Evolutionary conservation across 148 eudicot genomes (phyloP), one percentile per base, ranked within the genome.

Genomic region (Chenopodium berlandieri): DNA sequence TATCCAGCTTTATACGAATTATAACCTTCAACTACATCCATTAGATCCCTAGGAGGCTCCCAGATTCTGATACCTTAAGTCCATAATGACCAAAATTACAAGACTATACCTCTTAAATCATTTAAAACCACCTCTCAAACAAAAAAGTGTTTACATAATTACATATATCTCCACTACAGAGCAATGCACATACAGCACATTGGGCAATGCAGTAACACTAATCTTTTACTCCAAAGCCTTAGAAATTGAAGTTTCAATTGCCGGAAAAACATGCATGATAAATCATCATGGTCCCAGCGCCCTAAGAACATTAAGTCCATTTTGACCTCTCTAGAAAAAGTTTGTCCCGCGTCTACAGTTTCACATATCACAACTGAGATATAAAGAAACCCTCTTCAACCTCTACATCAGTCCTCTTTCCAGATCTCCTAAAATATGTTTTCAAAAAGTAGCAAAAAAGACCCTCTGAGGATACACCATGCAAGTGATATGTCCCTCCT

Each of bases 21-120:
- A 40, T 40, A 62, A 62, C 34, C 72, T 30, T 68, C 72, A 68
- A 68, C 72, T 12, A 68, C 46, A 68, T 16, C 44, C 72, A 68
- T 68, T 2, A 9, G 16, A 71, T 71, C 74, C 44, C 44, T 40
- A 40, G 44, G 7, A 65, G 68, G 68, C 4, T n/a, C 30, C 23
- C 13, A 11, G 0, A 65, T 19, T 65, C 31, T 65, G 30, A 65
- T 7, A 65, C 69, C 54, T 0, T 27, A 27, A 27, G 27, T 27
- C 27, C 0, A 9, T 65, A 5, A 65, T 9, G 7, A 65, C 32
- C 27, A n/a, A 65, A 65, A 12, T 58, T 58, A 19, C 63, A 58
- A 58, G 63, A 58, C 1, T 20, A 27, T 27, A 65, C 70, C 70
- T 27, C 70, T 27, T 19, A 23, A 32, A 66, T 25, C 37, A 66